Evolutionary conservation across 2,329 filamentous ascomycete species (phyloP).

Genomic region (Exserohilum rostratum): DNA sequence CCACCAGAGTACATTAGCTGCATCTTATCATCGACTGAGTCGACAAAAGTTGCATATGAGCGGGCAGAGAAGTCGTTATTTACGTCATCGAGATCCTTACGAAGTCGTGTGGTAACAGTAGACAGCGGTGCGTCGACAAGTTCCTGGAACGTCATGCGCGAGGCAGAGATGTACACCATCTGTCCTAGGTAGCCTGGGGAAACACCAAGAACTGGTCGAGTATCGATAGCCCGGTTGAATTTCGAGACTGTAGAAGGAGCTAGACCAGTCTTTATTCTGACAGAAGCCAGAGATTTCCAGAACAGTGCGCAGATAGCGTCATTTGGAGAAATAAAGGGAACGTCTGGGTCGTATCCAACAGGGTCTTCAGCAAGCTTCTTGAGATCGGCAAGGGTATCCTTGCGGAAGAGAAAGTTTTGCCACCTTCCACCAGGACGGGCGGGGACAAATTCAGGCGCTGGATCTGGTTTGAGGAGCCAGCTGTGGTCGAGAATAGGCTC

Average conservation of each 20-base stretch:
- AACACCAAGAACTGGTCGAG: background rate
- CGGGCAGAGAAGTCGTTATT: background rate
- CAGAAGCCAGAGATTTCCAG: background rate
- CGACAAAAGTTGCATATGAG: background rate
- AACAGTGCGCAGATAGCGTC: background rate
- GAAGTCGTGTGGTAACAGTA: background rate
- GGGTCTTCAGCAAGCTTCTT: background rate
- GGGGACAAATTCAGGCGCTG: background rate
- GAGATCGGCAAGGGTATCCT: background rate
- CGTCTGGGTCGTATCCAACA: background rate
- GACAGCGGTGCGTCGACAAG: background rate
- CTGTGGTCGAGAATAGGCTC: background rate
- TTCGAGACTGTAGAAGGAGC: background rate
- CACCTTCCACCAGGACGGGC: background rate
- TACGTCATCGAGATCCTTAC: background rate
- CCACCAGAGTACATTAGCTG: background rate
- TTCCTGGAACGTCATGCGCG: background rate
- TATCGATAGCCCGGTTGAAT: conserved; percentile 7
- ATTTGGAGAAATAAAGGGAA: background rate
- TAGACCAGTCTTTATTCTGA: background rate
- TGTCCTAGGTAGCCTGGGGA: background rate
- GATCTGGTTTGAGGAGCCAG: background rate
- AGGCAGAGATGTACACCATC: background rate
- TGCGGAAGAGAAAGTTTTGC: background rate
- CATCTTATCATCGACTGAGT: background rate